Conservation (phyloP, 1,139 yeast species). For the Taphrina pruni region DNA sequence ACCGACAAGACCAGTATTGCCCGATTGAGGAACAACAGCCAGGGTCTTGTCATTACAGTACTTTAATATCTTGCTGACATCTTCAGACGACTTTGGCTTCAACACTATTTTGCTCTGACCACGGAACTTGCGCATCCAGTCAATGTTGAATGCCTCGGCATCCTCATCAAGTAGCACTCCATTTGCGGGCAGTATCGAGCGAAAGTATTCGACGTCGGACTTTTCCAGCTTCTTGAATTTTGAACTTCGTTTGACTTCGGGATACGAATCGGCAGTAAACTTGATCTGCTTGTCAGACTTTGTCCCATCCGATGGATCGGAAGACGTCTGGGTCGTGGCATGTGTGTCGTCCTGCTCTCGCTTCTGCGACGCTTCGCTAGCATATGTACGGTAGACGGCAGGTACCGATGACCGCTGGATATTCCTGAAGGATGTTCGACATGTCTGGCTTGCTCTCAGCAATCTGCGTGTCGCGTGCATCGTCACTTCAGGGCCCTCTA, state of each 20-base stretch:
- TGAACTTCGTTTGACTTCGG: constrained; percentile 46
- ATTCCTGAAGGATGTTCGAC: constrained; percentile 3
- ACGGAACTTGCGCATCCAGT: constrained; percentile 93
- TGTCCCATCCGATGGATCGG: constrained; percentile 36
- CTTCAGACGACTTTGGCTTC: constrained; percentile 82
- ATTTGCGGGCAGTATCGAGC: constrained; percentile 59
- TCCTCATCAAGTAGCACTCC: constrained; percentile 64
- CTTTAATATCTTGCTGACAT: constrained; percentile 75
- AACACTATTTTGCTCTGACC: constrained; percentile 84
- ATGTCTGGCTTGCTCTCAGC: constrained; percentile 1
- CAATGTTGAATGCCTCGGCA: constrained; percentile 77
- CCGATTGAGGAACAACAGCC: constrained; percentile 97
- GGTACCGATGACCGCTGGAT: not conserved
- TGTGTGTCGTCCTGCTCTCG: constrained; percentile 40
- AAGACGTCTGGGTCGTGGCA: constrained; percentile 36
- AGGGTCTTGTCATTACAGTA: constrained; percentile 79
- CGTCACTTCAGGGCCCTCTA: not conserved
- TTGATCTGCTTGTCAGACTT: constrained; percentile 35
- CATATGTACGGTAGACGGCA: constrained; percentile 6
- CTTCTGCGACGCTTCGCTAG: constrained; percentile 4
- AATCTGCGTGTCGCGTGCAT: constrained; percentile 20
- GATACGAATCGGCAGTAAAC: constrained; percentile 44
- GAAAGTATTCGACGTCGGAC: constrained; percentile 68
- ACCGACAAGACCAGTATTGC: constrained; percentile 95
- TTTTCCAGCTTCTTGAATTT: constrained; percentile 54